These are phyloP conservation scores for Mrakiaceae sp. DNA, from an alignment of 1,284 basidiomycete species.

Conservation along the genomic window DNA sequence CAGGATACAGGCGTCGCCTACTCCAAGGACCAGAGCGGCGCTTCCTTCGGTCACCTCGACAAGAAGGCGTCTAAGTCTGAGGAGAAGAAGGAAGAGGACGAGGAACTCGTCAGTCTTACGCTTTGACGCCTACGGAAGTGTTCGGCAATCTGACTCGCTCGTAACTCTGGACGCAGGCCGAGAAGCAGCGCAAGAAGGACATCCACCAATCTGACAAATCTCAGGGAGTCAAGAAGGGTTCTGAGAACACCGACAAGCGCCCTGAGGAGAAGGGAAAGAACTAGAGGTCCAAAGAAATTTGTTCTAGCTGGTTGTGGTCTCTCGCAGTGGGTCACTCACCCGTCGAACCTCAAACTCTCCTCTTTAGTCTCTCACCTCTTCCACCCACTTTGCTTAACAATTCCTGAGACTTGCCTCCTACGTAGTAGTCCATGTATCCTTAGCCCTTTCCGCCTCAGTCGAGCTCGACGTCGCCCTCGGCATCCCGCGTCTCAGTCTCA, in stretches of 20 bases:
- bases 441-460: not conserved
- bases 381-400: not conserved
- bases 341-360: too few relatives aligned
- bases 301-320: too few relatives aligned
- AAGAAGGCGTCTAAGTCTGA: constrained; percentile 21
- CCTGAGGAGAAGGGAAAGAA: not conserved
- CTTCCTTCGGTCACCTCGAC: constrained; percentile 17
- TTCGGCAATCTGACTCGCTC: too few relatives aligned
- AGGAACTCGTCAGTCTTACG: constrained; percentile 15
- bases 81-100: constrained; percentile 20
- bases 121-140: not conserved
- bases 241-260: too few relatives aligned
- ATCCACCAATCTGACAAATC: too few relatives aligned
- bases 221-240: too few relatives aligned
- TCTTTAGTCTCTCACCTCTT: not conserved
- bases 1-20: constrained; percentile 13
- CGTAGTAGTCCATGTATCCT: too few relatives aligned
- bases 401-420: too few relatives aligned
- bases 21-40: constrained; percentile 9
- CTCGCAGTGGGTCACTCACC: too few relatives aligned
- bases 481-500: constrained; percentile 45
- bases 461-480: constrained; percentile 5
- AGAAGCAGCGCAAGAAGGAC: too few relatives aligned
- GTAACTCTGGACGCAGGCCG: too few relatives aligned
- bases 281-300: not conserved